Evolutionary conservation across 495 filamentous ascomycete genomes (phyloP), one percentile per base, ranked within the genome.

Genomic region (Podospora anserina): DNA sequence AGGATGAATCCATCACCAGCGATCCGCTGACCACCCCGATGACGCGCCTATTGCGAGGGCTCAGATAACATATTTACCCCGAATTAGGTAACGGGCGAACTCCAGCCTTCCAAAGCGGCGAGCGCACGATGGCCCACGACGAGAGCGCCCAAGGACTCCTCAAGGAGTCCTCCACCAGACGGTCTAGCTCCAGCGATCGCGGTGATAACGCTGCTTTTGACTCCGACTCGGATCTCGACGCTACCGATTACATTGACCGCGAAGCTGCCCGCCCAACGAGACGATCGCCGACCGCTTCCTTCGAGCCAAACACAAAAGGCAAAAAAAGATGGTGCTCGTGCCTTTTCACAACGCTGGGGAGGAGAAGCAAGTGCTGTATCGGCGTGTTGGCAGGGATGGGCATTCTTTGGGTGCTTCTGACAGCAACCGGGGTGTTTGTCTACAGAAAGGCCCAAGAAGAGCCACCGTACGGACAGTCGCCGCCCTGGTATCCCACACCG

Each of bases 401-500:
- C 1, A 68, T 71, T 27, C 53, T 78, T 20, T 78, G 77, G 76
- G 49, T 80, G 5, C 34, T 79, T 11, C 71, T 84, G 5, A 73
- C 72, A 19, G 76, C 75, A 4, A 77, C 78, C 9, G 80, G 80
- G 3, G 76, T 73, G 53, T 80, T 82, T 23, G 76, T 76, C 5
- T 83, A 79, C 72, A 79, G 79, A 69, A 81, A 81, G 66, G 78
- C 77, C 44, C 72, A 74, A 61, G 67, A 79, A 9, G 74, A 81
- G 54, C 84, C 84, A 0, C 69, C 73, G 2, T 82, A 87, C 69
- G 87, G 79, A 19, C 76, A 83, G 66, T 88, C 90, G 5, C 89
- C 90, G 16, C 89, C 93, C 1, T 97, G 91, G 88, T 97, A 96
- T 75, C 93, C 93, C 2, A 82, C 91, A 0, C 94, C 94, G 0